Percentiles rank a stretch among this genome's conserved stretches.
Evolutionary conservation across 345 rosid genomes (phyloP).

Genomic region (Pistacia atlantica): DNA sequence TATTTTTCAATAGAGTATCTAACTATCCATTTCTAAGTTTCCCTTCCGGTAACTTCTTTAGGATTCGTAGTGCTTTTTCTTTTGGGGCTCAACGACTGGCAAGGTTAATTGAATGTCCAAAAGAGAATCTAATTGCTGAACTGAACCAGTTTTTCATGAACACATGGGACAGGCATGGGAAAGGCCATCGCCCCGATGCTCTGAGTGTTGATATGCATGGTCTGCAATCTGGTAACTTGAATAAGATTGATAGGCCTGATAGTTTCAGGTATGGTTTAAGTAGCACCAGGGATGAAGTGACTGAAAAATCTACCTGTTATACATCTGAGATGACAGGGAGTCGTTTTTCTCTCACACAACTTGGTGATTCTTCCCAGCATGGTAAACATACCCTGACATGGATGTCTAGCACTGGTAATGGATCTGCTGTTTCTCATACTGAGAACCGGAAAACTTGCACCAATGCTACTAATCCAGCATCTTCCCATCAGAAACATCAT

Average conservation of each 20-base stretch:
- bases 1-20: background rate
- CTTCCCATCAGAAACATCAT: slow-evolving; percentile 4
- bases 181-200: slow-evolving; percentile 26
- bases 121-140: slow-evolving; percentile 25
- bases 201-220: background rate
- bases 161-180: slow-evolving; percentile 29
- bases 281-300: background rate
- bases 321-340: background rate
- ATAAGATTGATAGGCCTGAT: slow-evolving; percentile 5
- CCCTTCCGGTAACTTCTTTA: slow-evolving; percentile 53
- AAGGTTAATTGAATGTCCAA: slow-evolving; percentile 28
- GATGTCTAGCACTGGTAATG: slow-evolving; percentile 11
- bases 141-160: slow-evolving; percentile 31
- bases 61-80: slow-evolving; percentile 64
- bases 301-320: background rate
- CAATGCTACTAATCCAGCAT: background rate
- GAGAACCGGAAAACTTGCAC: background rate
- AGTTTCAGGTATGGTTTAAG: slow-evolving; percentile 6
- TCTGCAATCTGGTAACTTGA: background rate
- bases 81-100: slow-evolving; percentile 55
- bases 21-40: slow-evolving; percentile 15
- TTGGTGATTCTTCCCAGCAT: slow-evolving; percentile 12
- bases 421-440: background rate
- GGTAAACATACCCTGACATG: background rate
- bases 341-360: background rate